These are phyloP conservation scores for Umbelopsis ramanniana DNA, from an alignment of 192 early-diverging fungal species.

Conservation along the genomic window DNA sequence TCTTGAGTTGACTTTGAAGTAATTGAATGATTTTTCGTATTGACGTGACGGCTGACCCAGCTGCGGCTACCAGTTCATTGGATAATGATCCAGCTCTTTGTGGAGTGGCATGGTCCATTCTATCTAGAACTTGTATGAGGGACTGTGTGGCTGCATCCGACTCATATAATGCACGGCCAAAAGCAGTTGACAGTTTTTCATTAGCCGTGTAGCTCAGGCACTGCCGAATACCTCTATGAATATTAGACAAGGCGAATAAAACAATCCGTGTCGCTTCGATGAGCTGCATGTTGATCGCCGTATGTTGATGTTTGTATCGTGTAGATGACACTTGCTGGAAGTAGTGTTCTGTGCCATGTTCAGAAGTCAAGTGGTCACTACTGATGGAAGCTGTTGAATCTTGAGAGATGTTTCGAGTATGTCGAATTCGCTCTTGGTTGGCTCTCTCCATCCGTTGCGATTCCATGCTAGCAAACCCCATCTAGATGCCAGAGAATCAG, in stretches of 20 bases:
- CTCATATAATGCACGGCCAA: constrained; percentile 18
- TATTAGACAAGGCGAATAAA: constrained; percentile 16
- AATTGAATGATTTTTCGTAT: constrained; percentile 20
- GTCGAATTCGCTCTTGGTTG: not conserved
- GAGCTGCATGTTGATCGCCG: constrained; percentile 12
- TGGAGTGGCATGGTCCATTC: not conserved
- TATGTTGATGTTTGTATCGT: not conserved
- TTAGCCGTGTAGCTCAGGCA: constrained; percentile 24
- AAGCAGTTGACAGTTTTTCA: constrained; percentile 22
- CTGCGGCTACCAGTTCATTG: constrained; percentile 14
- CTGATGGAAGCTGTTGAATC: constrained; percentile 8
- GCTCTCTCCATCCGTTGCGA: constrained; percentile 1
- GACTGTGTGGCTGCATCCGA: constrained; percentile 2
- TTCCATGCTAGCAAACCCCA: not conserved
- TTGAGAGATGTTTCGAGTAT: constrained; percentile 15
- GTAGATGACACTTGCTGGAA: constrained; percentile 15
- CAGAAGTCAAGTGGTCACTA: constrained; percentile 13
- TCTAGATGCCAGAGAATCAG: too few relatives aligned
- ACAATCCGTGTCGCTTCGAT: constrained; percentile 30
- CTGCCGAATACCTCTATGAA: constrained; percentile 17
- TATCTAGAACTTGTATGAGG: constrained; percentile 7
- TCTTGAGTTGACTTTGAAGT: constrained; percentile 19
- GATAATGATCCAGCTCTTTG: not conserved
- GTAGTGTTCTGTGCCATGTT: constrained; percentile 19
- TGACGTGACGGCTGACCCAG: constrained; percentile 2